Conservation (phyloP, 2,329 filamentous ascomycete species). For the Diplodia mutila region DNA sequence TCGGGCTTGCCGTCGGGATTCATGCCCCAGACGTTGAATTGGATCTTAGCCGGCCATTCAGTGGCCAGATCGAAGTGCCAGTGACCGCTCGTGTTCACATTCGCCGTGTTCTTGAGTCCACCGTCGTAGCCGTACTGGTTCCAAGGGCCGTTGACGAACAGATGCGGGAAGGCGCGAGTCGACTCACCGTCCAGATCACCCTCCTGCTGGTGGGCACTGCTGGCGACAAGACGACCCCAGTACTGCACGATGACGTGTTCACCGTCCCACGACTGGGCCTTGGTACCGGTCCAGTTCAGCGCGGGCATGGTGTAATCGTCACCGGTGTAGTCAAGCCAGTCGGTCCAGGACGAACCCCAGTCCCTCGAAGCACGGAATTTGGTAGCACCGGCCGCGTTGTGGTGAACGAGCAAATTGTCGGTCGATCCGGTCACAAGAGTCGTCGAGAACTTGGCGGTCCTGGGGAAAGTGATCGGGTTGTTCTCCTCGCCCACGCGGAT, state of each 20-base stretch:
- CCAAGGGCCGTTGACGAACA: slow-evolving; percentile 65
- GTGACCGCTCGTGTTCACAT: slow-evolving; percentile 52
- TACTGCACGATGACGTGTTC: slow-evolving; percentile 68
- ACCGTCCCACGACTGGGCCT: slow-evolving; percentile 62
- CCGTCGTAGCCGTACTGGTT: slow-evolving; percentile 68
- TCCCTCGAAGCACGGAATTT: slow-evolving; percentile 66
- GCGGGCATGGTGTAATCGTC: slow-evolving; percentile 53
- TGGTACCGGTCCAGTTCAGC: slow-evolving; percentile 62
- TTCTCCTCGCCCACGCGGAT: slow-evolving; percentile 61
- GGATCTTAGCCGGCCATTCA: slow-evolving; percentile 65
- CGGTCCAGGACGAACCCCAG: slow-evolving; percentile 62
- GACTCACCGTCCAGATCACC: slow-evolving; percentile 54
- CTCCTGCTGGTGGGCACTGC: slow-evolving; percentile 64
- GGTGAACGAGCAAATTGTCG: slow-evolving; percentile 54
- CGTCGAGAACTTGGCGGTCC: slow-evolving; percentile 61
- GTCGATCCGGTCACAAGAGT: slow-evolving; percentile 53
- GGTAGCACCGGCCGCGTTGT: slow-evolving; percentile 64
- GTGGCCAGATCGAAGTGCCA: slow-evolving; percentile 66
- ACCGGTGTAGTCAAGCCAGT: slow-evolving; percentile 61
- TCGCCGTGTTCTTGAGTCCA: slow-evolving; percentile 59
- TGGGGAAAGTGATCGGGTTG: slow-evolving; percentile 64
- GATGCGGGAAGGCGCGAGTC: slow-evolving; percentile 51
- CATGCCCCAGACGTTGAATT: slow-evolving; percentile 70
- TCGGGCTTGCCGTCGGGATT: slow-evolving; percentile 66
- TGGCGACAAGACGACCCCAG: slow-evolving; percentile 62